Conservation (phyloP, 2,329 filamentous ascomycete species). For the Paramyrothecium roridum region DNA sequence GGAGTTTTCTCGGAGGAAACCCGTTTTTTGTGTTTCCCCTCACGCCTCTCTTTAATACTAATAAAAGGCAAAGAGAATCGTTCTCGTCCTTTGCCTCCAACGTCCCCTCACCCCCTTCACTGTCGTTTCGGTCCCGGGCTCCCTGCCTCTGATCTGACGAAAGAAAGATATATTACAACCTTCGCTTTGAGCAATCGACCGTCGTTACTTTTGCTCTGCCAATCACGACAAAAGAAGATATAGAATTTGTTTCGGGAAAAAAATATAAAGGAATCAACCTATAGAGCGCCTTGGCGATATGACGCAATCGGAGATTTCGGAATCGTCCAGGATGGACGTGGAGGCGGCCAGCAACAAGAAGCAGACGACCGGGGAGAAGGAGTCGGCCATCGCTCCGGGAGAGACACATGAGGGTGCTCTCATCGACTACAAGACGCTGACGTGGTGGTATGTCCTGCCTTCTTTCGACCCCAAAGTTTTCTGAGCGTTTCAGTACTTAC, state of each 20-base stretch:
- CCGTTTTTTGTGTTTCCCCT: neutral
- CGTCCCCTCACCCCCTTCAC: neutral
- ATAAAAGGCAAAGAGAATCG: neutral
- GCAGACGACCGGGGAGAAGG: neutral
- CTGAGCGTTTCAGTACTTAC: neutral
- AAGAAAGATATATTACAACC: no score
- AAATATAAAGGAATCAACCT: no score
- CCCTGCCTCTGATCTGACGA: no score
- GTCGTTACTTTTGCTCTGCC: no score
- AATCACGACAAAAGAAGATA: no score
- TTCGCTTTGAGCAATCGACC: no score
- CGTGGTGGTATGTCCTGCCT: conserved; percentile 29
- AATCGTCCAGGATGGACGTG: neutral
- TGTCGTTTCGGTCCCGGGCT: no score
- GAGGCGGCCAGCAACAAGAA: neutral
- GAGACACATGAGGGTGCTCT: conserved; percentile 11
- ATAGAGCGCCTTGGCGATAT: neutral
- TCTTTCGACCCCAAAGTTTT: neutral
- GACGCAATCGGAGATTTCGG: neutral
- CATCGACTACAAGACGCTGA: conserved; percentile 33
- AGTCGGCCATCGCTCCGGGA: neutral
- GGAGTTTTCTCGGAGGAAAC: neutral
- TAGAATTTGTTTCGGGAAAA: no score
- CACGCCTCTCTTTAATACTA: neutral
- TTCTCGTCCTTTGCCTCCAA: neutral